Evolutionary conservation across 768 basidiomycete species (phyloP).

Genomic region (Lactifluus hygrophoroides): DNA sequence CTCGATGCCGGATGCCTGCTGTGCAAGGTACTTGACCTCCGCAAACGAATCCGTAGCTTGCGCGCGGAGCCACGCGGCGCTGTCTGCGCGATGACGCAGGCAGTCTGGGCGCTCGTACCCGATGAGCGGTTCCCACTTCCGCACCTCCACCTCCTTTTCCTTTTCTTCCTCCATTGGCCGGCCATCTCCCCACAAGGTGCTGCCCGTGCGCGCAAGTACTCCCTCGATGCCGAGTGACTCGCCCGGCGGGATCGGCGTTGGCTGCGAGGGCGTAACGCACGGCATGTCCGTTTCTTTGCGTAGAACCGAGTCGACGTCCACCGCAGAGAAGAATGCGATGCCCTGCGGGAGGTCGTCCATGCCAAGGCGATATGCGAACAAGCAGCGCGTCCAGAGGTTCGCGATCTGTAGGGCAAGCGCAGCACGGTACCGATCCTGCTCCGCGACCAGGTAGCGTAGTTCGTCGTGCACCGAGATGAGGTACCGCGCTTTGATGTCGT

Average conservation of each 20-base stretch:
- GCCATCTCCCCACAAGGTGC: conserved; percentile 54
- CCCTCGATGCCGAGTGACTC: conserved; percentile 69
- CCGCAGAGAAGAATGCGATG: conserved; percentile 94
- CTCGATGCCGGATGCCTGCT: conserved; percentile 39
- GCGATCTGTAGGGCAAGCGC: conserved; percentile 91
- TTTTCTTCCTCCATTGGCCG: conserved; percentile 39
- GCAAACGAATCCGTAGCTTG: conserved; percentile 66
- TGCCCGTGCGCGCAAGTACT: conserved; percentile 58
- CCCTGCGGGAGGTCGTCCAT: conserved; percentile 95
- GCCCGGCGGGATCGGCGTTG: conserved; percentile 73
- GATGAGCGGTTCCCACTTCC: conserved; percentile 28
- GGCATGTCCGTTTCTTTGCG: conserved; percentile 96
- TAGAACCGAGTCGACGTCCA: conserved; percentile 85
- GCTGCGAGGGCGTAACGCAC: conserved; percentile 91
- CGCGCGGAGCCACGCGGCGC: conserved; percentile 62
- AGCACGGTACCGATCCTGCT: conserved; percentile 83
- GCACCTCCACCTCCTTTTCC: conserved; percentile 21
- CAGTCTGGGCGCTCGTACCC: conserved; percentile 54
- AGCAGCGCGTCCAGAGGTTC: conserved; percentile 87
- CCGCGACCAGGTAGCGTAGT: conserved; percentile 84
- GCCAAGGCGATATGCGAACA: conserved; percentile 89
- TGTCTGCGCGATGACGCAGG: conserved; percentile 53
- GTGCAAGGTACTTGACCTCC: conserved; percentile 63
- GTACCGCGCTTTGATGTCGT: conserved; percentile 83
- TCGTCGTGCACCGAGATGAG: conserved; percentile 97